These are phyloP conservation scores for Septoria linicola DNA, from an alignment of 2,329 filamentous ascomycete genomes.

Conservation along the genomic window DNA sequence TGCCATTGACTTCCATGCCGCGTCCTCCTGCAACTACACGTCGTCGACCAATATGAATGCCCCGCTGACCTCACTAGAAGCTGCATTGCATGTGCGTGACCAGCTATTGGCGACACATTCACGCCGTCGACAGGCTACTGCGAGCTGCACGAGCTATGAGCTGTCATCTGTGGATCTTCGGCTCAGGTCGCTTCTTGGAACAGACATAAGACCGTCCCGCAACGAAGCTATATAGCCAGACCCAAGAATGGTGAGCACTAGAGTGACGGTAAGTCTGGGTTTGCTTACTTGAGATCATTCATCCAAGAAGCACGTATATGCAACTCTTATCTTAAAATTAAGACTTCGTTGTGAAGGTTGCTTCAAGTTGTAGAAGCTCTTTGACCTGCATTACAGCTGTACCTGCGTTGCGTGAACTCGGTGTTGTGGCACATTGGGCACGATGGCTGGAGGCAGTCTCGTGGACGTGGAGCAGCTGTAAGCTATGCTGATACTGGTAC, in stretches of 20 bases:
- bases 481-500: background rate
- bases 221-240: background rate
- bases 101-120: background rate
- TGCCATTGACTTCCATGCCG: background rate
- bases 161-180: constrained; percentile 10
- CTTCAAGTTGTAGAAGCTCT: no score
- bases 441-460: background rate
- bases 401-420: background rate
- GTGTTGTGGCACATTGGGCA: background rate
- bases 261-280: no score
- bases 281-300: no score
- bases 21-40: background rate
- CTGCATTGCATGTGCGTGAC: background rate
- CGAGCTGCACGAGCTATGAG: constrained; percentile 13
- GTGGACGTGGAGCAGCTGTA: constrained; percentile 5
- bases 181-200: background rate
- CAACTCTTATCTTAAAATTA: no score
- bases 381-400: no score
- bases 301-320: no score
- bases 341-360: background rate
- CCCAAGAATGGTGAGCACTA: background rate
- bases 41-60: background rate
- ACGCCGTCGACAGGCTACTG: constrained; percentile 5
- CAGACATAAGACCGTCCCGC: background rate
- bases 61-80: background rate